phyloP scores from a whole-genome alignment of 2,329 filamentous ascomycete genomes.

The Trichocomaceae sp. region DNA sequence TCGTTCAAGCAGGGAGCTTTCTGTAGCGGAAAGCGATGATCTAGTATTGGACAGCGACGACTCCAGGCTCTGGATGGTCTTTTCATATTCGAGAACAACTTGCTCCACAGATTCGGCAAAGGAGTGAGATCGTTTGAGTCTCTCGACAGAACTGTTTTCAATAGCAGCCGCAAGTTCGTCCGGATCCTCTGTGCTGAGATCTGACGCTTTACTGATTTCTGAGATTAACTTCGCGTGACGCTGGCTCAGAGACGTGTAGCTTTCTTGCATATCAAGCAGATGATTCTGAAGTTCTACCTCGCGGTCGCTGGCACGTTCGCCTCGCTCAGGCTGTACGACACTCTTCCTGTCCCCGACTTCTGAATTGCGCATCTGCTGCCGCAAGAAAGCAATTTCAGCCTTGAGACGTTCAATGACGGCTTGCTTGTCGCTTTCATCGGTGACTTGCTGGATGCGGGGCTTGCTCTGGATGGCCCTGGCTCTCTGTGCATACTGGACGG shows the following conservation, averaged over 20 bases:
- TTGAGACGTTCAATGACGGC: conserved; percentile 88
- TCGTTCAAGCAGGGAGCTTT: conserved; percentile 81
- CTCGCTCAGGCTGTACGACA: conserved; percentile 59
- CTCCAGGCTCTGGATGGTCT: conserved; percentile 92
- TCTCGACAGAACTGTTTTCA: conserved; percentile 73
- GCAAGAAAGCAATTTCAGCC: conserved; percentile 85
- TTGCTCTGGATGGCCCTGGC: conserved; percentile 96
- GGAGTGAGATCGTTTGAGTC: conserved; percentile 87
- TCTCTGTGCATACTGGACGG: conserved; percentile 92
- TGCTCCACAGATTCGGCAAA: conserved; percentile 95
- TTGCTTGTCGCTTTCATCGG: conserved; percentile 88
- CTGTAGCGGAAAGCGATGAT: conserved; percentile 71
- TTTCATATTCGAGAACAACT: conserved; percentile 95
- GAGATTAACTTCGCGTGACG: conserved; percentile 93
- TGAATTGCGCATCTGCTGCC: conserved; percentile 86
- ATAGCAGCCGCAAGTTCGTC: conserved; percentile 50
- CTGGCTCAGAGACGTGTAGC: conserved; percentile 83
- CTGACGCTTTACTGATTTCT: conserved; percentile 80
- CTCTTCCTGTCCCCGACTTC: conserved; percentile 57
- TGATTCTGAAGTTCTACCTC: conserved; percentile 91
- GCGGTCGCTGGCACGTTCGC: conserved; percentile 72
- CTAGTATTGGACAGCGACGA: conserved; percentile 85
- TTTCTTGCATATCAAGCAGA: conserved; percentile 85
- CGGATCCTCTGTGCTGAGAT: conserved; percentile 44
- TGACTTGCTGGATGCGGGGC: conserved; percentile 83